Percentiles rank a stretch among this genome's conserved stretches.
These are phyloP conservation scores for Xylariaceae sp. DNA, from an alignment of 2,329 filamentous ascomycete species.

Conservation along the genomic window DNA sequence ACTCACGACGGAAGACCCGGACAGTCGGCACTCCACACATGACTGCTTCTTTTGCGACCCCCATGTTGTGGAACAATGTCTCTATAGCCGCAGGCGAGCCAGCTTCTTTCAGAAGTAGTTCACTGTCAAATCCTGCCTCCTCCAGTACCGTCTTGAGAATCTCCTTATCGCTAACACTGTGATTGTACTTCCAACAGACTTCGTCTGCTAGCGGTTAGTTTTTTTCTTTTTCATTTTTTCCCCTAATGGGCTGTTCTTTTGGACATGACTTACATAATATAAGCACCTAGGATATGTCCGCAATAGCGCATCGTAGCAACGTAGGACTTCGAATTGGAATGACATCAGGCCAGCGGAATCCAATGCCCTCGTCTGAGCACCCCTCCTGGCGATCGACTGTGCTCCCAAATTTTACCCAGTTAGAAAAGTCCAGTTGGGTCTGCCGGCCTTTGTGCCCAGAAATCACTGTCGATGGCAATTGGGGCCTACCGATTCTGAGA, in stretches of 20 bases:
- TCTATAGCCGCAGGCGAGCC: slow-evolving; percentile 1
- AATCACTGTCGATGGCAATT: slow-evolving; percentile 3
- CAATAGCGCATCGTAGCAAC: slow-evolving; percentile 8
- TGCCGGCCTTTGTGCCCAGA: slow-evolving; percentile 9
- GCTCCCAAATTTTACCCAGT: slow-evolving; percentile 9
- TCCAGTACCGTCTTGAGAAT: slow-evolving; percentile 6
- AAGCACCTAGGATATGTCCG: slow-evolving; percentile 2
- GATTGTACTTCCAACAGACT: slow-evolving; percentile 8
- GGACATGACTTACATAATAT: slow-evolving; percentile 5
- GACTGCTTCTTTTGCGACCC: slow-evolving; percentile 7
- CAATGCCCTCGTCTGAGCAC: background rate
- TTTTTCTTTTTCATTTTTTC: background rate
- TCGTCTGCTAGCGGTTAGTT: slow-evolving; percentile 5
- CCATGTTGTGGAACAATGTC: slow-evolving; percentile 5
- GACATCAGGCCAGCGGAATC: slow-evolving; percentile 6
- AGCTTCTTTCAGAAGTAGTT: slow-evolving; percentile 6
- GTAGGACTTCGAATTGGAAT: slow-evolving; percentile 10
- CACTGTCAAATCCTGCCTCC: slow-evolving; percentile 6
- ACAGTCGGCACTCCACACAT: slow-evolving; percentile 12
- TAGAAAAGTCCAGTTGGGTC: slow-evolving; percentile 3
- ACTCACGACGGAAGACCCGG: slow-evolving; percentile 8
- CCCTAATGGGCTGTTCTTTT: no score
- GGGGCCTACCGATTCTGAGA: slow-evolving; percentile 8
- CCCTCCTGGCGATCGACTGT: slow-evolving; percentile 9
- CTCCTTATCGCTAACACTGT: slow-evolving; percentile 7